Percentiles rank a stretch among this genome's conserved stretches.
Conservation (phyloP, 1,284 basidiomycete genomes). For the Malassezia obtusa region DNA sequence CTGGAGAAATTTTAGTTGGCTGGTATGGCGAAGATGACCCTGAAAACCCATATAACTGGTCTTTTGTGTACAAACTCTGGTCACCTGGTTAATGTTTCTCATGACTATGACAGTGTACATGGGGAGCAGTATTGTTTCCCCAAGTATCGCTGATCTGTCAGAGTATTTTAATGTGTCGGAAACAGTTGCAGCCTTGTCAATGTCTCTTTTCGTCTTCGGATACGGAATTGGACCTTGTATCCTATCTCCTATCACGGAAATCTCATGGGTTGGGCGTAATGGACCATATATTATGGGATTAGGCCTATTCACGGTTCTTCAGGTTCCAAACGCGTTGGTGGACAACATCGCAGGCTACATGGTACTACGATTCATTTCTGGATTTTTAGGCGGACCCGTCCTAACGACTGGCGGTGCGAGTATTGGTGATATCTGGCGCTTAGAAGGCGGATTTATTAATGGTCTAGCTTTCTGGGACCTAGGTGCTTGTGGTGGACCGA, state of each 20-base stretch:
- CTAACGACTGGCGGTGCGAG: constrained; percentile 43
- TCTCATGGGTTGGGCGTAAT: constrained; percentile 32
- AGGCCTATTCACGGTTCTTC: constrained; percentile 16
- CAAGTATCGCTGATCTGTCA: constrained; percentile 53
- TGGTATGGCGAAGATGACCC: constrained; percentile 46
- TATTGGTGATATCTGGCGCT: constrained; percentile 26
- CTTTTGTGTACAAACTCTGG: constrained; percentile 32
- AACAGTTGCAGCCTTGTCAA: constrained; percentile 20
- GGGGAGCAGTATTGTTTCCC: constrained; percentile 25
- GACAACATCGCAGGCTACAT: constrained; percentile 16
- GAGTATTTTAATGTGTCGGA: constrained; percentile 16
- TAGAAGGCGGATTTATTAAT: constrained; percentile 15
- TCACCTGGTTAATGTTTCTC: constrained; percentile 37
- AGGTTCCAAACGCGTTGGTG: constrained; percentile 16
- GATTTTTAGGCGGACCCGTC: constrained; percentile 47
- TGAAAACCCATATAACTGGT: constrained; percentile 47
- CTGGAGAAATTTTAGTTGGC: constrained; percentile 47
- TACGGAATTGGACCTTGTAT: constrained; percentile 32
- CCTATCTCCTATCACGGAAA: constrained; percentile 43
- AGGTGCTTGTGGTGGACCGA: constrained; percentile 25
- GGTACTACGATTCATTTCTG: constrained; percentile 44
- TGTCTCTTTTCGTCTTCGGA: constrained; percentile 31
- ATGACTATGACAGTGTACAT: constrained; percentile 52
- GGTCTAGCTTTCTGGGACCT: constrained; percentile 16
- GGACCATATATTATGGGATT: constrained; percentile 18